These are phyloP conservation scores for Clavispora vitiphila DNA, from an alignment of 805 yeast species.

Conservation along the genomic window DNA sequence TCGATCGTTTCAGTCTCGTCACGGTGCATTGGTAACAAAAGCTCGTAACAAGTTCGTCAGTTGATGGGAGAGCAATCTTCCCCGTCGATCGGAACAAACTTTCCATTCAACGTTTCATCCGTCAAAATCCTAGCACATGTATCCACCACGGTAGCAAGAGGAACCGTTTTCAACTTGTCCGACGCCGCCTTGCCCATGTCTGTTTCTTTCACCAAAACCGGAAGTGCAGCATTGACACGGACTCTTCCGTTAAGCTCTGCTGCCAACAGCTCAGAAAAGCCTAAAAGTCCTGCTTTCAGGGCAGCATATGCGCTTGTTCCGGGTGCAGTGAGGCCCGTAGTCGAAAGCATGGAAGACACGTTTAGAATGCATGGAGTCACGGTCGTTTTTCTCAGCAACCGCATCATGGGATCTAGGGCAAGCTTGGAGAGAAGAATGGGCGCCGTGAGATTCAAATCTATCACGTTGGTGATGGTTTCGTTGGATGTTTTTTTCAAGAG, in stretches of 20 bases:
- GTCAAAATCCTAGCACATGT: constrained; percentile 7
- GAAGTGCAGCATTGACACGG: constrained; percentile 60
- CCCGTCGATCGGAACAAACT: constrained; percentile 21
- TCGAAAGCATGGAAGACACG: constrained; percentile 60
- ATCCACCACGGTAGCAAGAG: constrained; percentile 25
- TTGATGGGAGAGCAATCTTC: constrained; percentile 4
- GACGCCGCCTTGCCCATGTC: constrained; percentile 50
- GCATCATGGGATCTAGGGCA: constrained; percentile 48
- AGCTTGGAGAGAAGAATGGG: constrained; percentile 57
- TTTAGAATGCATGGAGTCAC: constrained; percentile 45
- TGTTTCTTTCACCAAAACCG: constrained; percentile 64
- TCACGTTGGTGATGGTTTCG: constrained; percentile 38
- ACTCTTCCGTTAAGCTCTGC: constrained; percentile 53
- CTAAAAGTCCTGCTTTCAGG: constrained; percentile 63
- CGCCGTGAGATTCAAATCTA: constrained; percentile 53
- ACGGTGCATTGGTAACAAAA: too few relatives aligned
- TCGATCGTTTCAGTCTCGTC: too few relatives aligned
- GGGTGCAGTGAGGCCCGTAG: constrained; percentile 27
- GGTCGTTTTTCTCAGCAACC: constrained; percentile 20
- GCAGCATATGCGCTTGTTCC: constrained; percentile 70
- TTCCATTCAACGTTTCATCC: constrained; percentile 28
- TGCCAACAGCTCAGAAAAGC: constrained; percentile 57
- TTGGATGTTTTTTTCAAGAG: constrained; percentile 42
- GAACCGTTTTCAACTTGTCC: constrained; percentile 18
- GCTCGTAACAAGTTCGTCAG: background rate